Conservation (phyloP, 805 yeast species). For the Saccharomycopsis javanensis region DNA sequence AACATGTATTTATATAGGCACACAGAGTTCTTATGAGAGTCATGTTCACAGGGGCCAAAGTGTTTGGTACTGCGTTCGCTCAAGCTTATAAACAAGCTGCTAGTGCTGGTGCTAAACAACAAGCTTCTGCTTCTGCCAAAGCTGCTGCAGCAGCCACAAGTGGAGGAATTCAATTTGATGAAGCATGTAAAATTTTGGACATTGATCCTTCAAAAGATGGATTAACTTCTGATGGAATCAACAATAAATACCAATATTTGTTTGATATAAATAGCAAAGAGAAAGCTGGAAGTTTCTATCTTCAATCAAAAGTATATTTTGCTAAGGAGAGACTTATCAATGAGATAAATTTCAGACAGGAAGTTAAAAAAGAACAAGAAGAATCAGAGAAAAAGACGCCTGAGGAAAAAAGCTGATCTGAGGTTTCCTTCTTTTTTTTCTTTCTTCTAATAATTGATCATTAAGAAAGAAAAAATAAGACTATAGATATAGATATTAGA, state of each 20-base stretch:
- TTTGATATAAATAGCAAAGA: conserved; percentile 87
- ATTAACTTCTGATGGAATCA: conserved; percentile 47
- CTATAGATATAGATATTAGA: not conserved
- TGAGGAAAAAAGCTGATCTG: not conserved
- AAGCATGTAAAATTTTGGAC: conserved; percentile 85
- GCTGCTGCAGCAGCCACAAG: conserved; percentile 41
- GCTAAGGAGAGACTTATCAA: conserved; percentile 86
- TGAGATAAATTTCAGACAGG: conserved; percentile 57
- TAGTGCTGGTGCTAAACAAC: conserved; percentile 73
- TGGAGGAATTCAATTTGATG: conserved; percentile 78
- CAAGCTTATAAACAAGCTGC: conserved; percentile 97
- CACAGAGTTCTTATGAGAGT: conserved; percentile 87
- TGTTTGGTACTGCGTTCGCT: conserved; percentile 91
- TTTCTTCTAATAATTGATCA: not conserved
- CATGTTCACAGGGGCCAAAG: conserved; percentile 87
- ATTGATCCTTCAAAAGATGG: conserved; percentile 47
- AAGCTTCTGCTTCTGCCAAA: conserved; percentile 38
- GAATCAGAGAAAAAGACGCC: conserved; percentile 16
- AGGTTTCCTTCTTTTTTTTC: not conserved
- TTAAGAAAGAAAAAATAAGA: not conserved
- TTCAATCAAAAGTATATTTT: conserved; percentile 87
- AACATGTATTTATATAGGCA: conserved; percentile 40
- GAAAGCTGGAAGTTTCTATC: conserved; percentile 90
- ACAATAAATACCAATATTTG: conserved; percentile 66
- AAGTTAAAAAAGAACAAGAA: conserved; percentile 26